These are phyloP conservation scores for Claviceps capensis DNA, from an alignment of 2,329 filamentous ascomycete species.

Conservation along the genomic window DNA sequence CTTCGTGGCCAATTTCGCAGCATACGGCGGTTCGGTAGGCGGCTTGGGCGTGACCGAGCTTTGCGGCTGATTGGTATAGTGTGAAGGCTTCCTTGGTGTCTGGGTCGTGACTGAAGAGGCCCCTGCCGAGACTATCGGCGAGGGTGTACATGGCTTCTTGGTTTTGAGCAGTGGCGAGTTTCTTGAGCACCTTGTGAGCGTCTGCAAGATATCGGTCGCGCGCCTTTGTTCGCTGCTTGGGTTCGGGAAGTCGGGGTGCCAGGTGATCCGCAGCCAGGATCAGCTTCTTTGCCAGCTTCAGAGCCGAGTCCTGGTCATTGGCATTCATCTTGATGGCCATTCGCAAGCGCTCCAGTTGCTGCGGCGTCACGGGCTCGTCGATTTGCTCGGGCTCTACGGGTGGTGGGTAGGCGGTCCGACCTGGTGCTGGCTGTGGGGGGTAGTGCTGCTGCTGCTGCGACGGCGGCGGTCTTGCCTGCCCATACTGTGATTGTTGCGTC, in stretches of 20 bases:
- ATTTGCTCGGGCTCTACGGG: slow-evolving; percentile 1
- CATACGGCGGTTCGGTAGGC: slow-evolving; percentile 94
- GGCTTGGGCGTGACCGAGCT: slow-evolving; percentile 69
- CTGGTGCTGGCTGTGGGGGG: not conserved
- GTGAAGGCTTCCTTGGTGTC: slow-evolving; percentile 89
- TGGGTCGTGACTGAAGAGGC: slow-evolving; percentile 60
- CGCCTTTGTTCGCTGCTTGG: slow-evolving; percentile 57
- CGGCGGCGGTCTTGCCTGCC: slow-evolving; percentile 13
- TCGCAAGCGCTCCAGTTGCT: slow-evolving; percentile 65
- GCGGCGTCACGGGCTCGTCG: slow-evolving; percentile 50
- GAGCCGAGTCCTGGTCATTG: slow-evolving; percentile 54
- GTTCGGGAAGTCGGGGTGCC: slow-evolving; percentile 48
- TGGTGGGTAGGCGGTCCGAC: not conserved
- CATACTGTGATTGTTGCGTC: slow-evolving; percentile 19
- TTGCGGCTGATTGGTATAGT: slow-evolving; percentile 87
- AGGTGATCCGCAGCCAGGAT: slow-evolving; percentile 74
- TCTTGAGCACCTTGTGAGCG: slow-evolving; percentile 84
- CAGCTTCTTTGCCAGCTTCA: slow-evolving; percentile 68
- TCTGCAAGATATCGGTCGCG: slow-evolving; percentile 77
- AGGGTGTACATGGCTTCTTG: slow-evolving; percentile 86
- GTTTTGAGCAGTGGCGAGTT: slow-evolving; percentile 60
- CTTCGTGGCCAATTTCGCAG: slow-evolving; percentile 90
- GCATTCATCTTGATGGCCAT: slow-evolving; percentile 57
- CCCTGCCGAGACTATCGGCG: slow-evolving; percentile 78
- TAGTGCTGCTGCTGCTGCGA: slow-evolving; percentile 11